Conservation (phyloP, 805 yeast genomes). For the Spencermartinsiella europaea region DNA sequence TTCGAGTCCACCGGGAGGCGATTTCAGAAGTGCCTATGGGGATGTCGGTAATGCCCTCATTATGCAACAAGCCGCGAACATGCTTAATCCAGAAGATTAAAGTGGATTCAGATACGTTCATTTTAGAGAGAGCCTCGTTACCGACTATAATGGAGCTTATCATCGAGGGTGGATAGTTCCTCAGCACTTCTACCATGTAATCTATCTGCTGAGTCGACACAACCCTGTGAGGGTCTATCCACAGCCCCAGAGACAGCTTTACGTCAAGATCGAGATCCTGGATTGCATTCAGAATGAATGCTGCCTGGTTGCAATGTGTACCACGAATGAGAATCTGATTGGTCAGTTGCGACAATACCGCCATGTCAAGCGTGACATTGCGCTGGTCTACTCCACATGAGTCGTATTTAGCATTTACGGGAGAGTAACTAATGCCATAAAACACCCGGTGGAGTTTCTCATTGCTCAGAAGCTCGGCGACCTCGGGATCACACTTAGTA, state of each 20-base stretch:
- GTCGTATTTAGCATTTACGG: slow-evolving; percentile 48
- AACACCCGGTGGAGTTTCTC: slow-evolving; percentile 37
- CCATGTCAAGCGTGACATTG: slow-evolving; percentile 53
- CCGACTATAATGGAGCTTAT: slow-evolving; percentile 56
- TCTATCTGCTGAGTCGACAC: slow-evolving; percentile 44
- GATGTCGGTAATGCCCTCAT: slow-evolving; percentile 33
- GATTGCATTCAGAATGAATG: slow-evolving; percentile 49
- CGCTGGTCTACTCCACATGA: slow-evolving; percentile 45
- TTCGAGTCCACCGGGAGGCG: slow-evolving; percentile 42
- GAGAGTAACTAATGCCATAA: slow-evolving; percentile 59
- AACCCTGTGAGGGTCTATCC: slow-evolving; percentile 48
- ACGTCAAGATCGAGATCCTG: slow-evolving; percentile 45
- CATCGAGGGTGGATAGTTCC: slow-evolving; percentile 39
- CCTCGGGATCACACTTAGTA: slow-evolving; percentile 25
- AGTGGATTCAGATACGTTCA: slow-evolving; percentile 38
- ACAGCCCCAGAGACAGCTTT: slow-evolving; percentile 56
- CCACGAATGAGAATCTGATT: slow-evolving; percentile 54
- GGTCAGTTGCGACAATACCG: slow-evolving; percentile 53
- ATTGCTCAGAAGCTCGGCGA: slow-evolving; percentile 36
- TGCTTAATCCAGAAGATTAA: slow-evolving; percentile 41
- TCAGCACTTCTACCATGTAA: slow-evolving; percentile 40
- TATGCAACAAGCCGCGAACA: slow-evolving; percentile 36
- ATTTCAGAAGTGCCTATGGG: slow-evolving; percentile 62
- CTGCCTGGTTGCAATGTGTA: slow-evolving; percentile 56
- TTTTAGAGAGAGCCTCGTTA: slow-evolving; percentile 55